Evolutionary conservation across 768 basidiomycete species (phyloP).

Genomic region (Pleurotus citrinopileatus): DNA sequence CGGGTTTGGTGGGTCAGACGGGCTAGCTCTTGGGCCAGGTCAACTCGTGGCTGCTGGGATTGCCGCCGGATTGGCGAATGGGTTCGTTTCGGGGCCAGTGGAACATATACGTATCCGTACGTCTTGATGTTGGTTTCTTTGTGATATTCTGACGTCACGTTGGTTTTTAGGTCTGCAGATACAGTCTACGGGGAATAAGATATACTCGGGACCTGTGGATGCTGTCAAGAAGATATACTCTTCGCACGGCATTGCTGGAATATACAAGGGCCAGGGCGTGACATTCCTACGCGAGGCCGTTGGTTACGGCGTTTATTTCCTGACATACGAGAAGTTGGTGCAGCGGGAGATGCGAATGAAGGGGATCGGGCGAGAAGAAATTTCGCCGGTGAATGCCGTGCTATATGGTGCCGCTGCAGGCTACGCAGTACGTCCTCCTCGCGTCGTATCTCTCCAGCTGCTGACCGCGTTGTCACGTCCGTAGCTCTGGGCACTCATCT

Average conservation of each 20-base stretch:
- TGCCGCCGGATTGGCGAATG: constrained; percentile 85
- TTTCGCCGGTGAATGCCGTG: constrained; percentile 74
- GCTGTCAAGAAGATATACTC: constrained; percentile 83
- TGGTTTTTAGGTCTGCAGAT: constrained; percentile 75
- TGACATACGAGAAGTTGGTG: constrained; percentile 89
- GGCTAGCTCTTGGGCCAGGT: constrained; percentile 49
- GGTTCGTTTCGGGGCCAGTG: constrained; percentile 92
- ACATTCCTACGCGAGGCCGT: constrained; percentile 82
- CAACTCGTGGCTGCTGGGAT: constrained; percentile 82
- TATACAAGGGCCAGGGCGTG: constrained; percentile 91
- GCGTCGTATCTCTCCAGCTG: not conserved
- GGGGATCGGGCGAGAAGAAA: constrained; percentile 70
- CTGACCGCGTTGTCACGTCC: constrained; percentile 12
- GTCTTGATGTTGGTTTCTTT: constrained; percentile 23
- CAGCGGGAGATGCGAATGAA: constrained; percentile 80
- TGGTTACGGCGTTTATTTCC: constrained; percentile 88
- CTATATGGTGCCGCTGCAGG: constrained; percentile 91
- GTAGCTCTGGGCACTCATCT: constrained; percentile 88
- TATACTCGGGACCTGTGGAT: constrained; percentile 83
- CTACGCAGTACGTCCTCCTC: constrained; percentile 64
- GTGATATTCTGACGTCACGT: constrained; percentile 9
- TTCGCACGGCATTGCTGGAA: constrained; percentile 72
- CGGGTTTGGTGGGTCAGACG: constrained; percentile 65
- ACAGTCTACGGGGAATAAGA: constrained; percentile 73
- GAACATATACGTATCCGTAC: constrained; percentile 96